A percentile compares a stretch with the other conserved stretches of the same genome.
phyloP scores from a whole-genome alignment of 148 eudicot species.

The Heliosperma pusillum region DNA sequence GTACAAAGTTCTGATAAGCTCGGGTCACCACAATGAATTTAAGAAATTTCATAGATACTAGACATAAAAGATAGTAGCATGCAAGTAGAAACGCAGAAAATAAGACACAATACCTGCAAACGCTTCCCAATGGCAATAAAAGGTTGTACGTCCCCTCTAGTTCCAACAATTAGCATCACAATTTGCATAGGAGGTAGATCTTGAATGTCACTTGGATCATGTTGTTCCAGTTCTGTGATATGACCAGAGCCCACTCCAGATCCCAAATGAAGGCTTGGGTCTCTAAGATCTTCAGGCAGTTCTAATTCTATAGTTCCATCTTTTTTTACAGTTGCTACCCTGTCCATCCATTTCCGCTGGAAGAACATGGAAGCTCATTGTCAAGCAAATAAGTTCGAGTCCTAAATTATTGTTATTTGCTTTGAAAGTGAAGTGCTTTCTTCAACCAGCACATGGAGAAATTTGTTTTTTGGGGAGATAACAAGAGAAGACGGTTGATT shows the following conservation, averaged over 20 bases:
- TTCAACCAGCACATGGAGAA: background rate
- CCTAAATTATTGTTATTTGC: background rate
- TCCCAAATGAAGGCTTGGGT: constrained; percentile 30
- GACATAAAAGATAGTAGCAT: background rate
- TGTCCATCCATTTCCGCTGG: constrained; percentile 45
- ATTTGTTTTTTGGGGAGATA: background rate
- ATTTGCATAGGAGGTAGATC: constrained; percentile 44
- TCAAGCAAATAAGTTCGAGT: background rate
- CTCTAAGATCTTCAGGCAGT: constrained; percentile 36
- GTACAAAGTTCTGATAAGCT: background rate
- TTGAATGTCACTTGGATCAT: constrained; percentile 21
- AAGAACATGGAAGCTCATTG: constrained; percentile 2
- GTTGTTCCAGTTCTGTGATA: constrained; percentile 23
- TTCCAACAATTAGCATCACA: constrained; percentile 51
- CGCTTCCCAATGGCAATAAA: constrained; percentile 49
- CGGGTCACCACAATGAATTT: background rate
- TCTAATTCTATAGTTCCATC: constrained; percentile 49
- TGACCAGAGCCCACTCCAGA: constrained; percentile 25
- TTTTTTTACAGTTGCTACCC: constrained; percentile 34
- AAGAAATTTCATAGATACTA: background rate
- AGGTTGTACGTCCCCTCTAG: constrained; percentile 55
- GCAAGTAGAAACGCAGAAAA: background rate
- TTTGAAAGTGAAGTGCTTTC: background rate
- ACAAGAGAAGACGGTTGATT: background rate
- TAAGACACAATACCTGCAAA: constrained; percentile 33